Evolutionary conservation across 2,329 filamentous ascomycete species (phyloP), one percentile per base, ranked within the genome.

Genomic region (Coniochaeta sp.): DNA sequence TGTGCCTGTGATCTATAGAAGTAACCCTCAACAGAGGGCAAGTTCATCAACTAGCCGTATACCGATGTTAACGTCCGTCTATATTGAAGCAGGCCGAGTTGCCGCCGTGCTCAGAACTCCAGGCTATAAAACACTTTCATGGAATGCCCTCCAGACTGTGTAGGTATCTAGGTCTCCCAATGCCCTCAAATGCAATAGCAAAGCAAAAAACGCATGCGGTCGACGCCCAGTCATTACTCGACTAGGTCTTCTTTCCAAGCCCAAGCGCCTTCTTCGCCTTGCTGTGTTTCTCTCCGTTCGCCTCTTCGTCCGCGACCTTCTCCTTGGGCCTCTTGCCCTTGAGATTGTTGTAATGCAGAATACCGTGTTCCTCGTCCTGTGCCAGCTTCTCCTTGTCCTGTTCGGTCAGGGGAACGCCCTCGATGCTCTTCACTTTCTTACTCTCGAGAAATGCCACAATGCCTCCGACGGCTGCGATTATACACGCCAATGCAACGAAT

Each of bases 401-500:
- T 55, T 83, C 79, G 12, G 78, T 81, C n/a, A 88, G 74, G 2
- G 84, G 81, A 16, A 90, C 85, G 1, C 89, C 89, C 70, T 93
- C 89, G 47, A 90, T 80, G 30, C 78, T 75, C 76, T 91, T 92
- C 32, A 91, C 83, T 56, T 79, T 80, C 70, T 86, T 89, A 8
- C 89, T 89, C 70, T 95, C 90, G 24, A 84, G 65, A 63, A 87
- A 90, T 73, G 87, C 86, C 70, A 90, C 81, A 36, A 88, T 74
- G 2, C 91, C 91, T 17, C 85, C 90, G 24, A 83, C 69, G 17
- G 81, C 88, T 8, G 88, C 88, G 5, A 89, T 85, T 22, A 87
- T 79, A 68, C 87, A 92, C 2, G 86, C 91, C 6, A 93, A 70
- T 2, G 83, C 89, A 19, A 96, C 88, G 68, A 95, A 91, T 0